phyloP scores from a whole-genome alignment of 257 asterid genomes.

The Rubia yunnanensis region DNA sequence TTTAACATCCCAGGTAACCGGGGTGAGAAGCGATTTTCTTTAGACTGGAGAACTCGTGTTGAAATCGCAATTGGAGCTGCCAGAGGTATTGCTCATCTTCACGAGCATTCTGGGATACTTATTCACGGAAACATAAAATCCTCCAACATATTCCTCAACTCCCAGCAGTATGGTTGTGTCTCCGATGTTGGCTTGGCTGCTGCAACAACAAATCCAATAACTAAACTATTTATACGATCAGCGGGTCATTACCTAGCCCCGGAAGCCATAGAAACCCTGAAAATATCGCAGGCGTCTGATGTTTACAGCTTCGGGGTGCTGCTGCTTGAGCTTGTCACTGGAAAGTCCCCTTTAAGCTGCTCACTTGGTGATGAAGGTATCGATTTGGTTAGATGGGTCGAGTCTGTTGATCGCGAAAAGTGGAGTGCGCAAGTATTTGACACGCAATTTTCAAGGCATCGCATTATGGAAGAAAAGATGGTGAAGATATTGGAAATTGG shows the following conservation, averaged over 20 bases:
- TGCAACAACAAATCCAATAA: slow-evolving; percentile 38
- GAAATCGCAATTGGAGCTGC: slow-evolving; percentile 70
- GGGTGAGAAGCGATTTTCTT: slow-evolving; percentile 40
- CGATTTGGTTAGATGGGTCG: slow-evolving; percentile 73
- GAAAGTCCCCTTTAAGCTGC: background rate
- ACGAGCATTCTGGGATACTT: slow-evolving; percentile 47
- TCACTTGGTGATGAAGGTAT: slow-evolving; percentile 19
- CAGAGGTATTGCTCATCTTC: slow-evolving; percentile 61
- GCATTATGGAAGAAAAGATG: too few species aligned
- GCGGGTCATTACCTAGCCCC: slow-evolving; percentile 47
- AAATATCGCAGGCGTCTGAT: slow-evolving; percentile 11
- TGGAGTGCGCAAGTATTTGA: slow-evolving; percentile 84
- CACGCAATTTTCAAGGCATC: slow-evolving; percentile 46
- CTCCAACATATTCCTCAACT: slow-evolving; percentile 59
- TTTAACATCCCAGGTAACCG: background rate
- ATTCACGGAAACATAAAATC: slow-evolving; percentile 76
- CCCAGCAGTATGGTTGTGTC: slow-evolving; percentile 48
- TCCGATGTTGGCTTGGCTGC: slow-evolving; percentile 57
- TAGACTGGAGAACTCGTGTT: slow-evolving; percentile 64
- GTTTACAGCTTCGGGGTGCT: slow-evolving; percentile 17
- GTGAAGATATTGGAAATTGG: too few species aligned
- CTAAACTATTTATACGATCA: slow-evolving; percentile 8
- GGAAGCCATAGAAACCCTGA: slow-evolving; percentile 45
- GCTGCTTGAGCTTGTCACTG: slow-evolving; percentile 13
- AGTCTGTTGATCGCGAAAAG: slow-evolving; percentile 73